Percentiles rank a stretch among this genome's conserved stretches.
Conservation (phyloP, 1,284 basidiomycete genomes). For the Tylopilus sp. region DNA sequence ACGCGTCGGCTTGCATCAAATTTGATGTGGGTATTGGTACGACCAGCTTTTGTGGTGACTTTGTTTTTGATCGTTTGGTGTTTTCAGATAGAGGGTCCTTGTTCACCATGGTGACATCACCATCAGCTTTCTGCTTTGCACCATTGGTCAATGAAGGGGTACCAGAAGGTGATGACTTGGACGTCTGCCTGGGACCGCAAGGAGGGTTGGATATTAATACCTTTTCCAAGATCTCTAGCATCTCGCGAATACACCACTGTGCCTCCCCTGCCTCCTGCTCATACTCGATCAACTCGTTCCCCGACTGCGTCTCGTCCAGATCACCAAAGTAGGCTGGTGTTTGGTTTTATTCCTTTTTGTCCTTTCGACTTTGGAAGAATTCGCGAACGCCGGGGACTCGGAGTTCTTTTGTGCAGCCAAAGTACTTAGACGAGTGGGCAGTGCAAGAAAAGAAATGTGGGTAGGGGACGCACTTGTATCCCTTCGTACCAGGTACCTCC, state of each 20-base stretch:
- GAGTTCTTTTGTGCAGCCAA: slow-evolving; percentile 94
- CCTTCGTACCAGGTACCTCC: slow-evolving; percentile 95
- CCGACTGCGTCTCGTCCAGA: slow-evolving; percentile 65
- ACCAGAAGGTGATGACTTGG: slow-evolving; percentile 22
- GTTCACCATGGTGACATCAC: slow-evolving; percentile 39
- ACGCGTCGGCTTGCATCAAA: slow-evolving; percentile 47
- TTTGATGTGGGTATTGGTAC: slow-evolving; percentile 20
- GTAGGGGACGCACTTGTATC: slow-evolving; percentile 80
- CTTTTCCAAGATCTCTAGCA: slow-evolving; percentile 54
- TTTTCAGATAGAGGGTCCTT: slow-evolving; percentile 15
- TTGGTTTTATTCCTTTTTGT: slow-evolving; percentile 82
- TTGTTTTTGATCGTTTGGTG: slow-evolving; percentile 23
- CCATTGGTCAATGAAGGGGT: slow-evolving; percentile 14
- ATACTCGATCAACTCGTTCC: slow-evolving; percentile 68
- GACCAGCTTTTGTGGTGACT: slow-evolving; percentile 4
- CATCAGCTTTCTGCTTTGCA: slow-evolving; percentile 54
- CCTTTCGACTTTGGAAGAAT: slow-evolving; percentile 82
- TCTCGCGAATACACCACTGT: slow-evolving; percentile 54
- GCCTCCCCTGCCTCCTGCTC: slow-evolving; percentile 73
- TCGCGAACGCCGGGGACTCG: slow-evolving; percentile 97
- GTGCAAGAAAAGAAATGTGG: no score
- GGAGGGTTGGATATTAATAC: slow-evolving; percentile 54
- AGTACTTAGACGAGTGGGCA: slow-evolving; percentile 65
- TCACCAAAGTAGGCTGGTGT: slow-evolving; percentile 92
- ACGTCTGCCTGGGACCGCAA: slow-evolving; percentile 18